Percentiles rank a stretch among this genome's conserved stretches.
These are phyloP conservation scores for Trametopsis cervina DNA, from an alignment of 768 basidiomycete genomes.

Conservation along the genomic window DNA sequence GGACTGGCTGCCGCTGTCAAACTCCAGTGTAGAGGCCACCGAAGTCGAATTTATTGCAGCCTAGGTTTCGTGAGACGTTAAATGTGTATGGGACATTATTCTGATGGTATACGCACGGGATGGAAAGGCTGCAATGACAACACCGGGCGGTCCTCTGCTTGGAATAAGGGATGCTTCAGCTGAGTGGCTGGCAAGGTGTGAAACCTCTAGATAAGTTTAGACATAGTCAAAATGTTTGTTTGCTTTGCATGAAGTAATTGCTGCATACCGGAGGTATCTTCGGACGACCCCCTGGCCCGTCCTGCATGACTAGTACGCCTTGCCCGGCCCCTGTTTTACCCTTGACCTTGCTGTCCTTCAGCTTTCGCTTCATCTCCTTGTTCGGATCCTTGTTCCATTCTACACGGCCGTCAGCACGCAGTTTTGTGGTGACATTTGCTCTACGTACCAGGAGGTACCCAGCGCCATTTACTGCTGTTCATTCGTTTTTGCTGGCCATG, in stretches of 20 bases:
- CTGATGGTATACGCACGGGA: constrained; percentile 6
- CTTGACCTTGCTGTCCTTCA: neutral
- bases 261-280: neutral
- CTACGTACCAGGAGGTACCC: neutral
- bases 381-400: neutral
- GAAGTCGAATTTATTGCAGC: no score
- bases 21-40: constrained; percentile 36
- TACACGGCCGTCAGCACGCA: neutral
- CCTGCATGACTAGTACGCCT: neutral
- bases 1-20: constrained; percentile 37
- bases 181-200: constrained; percentile 32
- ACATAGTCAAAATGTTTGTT: no score
- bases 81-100: no score
- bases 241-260: no score
- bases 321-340: neutral
- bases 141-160: constrained; percentile 27
- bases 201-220: constrained; percentile 36
- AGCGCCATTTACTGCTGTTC: neutral
- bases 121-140: constrained; percentile 35
- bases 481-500: neutral
- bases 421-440: neutral
- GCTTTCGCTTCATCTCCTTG: neutral
- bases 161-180: constrained; percentile 36
- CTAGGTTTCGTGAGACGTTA: no score
- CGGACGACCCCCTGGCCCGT: neutral